Evolutionary conservation across 495 filamentous ascomycete species (phyloP), one percentile per base, ranked within the genome.

Genomic region (Penicillium angulare): DNA sequence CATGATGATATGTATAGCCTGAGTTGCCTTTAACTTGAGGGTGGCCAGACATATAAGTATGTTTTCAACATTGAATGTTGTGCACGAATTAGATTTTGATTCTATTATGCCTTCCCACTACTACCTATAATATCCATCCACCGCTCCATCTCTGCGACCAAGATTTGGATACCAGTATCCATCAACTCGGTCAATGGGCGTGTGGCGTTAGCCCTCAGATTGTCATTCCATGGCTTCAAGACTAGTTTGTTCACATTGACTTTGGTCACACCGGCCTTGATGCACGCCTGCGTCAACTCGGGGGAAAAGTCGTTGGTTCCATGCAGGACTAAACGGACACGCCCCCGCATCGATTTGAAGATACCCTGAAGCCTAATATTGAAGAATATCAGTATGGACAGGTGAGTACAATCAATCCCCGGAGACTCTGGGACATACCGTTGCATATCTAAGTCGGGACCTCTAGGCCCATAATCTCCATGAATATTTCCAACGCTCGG

Each of bases 401-500:
- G 5, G 16, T 39, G 20, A 23, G 0, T 9, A 12, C 13, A 31
- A 31, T 7, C 27, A 31, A 31, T 6, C 13, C 2, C 5, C 27
- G 13, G 5, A 31, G 5, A 9, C 27, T 31, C 2, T 6, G 13
- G 13, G 27, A 33, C 53, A 40, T 24, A 74, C 43, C 83, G 69
- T 26, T 81, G 76, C 55, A 81, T 86, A 53, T 88, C 84, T 21
- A 87, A 63, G 57, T 79, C 76, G 3, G 85, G 82, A 0, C 85
- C 86, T 16, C 80, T 64, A 0, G 79, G 75, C 0, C 84, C 85
- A 61, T 89, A 91, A 47, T 83, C 79, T 6, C 87, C 87, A 61
- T 90, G 86, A n/a, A 91, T 79, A 61, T 89, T 90, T 10, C 86
- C 86, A 57, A 91, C 88, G 8, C 84, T 82, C 0, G 87, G 87